phyloP scores from a whole-genome alignment of 2,329 filamentous ascomycete genomes.

The Verticillium albo-atrum region DNA sequence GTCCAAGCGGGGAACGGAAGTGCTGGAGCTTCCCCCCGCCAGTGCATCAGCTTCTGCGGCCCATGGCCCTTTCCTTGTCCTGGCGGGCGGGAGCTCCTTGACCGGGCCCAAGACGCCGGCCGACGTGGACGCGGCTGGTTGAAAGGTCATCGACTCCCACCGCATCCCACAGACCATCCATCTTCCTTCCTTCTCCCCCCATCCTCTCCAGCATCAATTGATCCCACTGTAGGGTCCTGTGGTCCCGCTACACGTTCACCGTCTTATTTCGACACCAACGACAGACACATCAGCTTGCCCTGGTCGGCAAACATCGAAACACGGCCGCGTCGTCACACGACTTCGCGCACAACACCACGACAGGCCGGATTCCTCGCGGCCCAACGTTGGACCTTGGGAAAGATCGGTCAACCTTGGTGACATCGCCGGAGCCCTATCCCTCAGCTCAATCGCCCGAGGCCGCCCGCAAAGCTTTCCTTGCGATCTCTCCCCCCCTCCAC shows the following conservation, averaged over 20 bases:
- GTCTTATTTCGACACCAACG: background rate
- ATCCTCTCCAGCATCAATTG: background rate
- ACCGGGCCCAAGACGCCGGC: background rate
- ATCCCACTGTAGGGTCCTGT: background rate
- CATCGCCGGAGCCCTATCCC: background rate
- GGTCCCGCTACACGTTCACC: background rate
- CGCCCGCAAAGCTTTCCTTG: background rate
- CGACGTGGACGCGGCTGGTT: background rate
- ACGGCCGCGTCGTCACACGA: background rate
- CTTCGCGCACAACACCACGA: background rate
- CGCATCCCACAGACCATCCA: background rate
- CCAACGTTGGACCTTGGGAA: background rate
- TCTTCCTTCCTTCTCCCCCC: background rate
- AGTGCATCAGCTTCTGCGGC: conserved; percentile 6
- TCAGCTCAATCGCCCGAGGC: background rate
- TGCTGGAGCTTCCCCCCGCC: background rate
- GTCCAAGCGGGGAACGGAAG: conserved; percentile 3
- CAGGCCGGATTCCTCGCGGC: background rate
- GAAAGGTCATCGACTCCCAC: background rate
- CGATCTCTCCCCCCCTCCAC: background rate
- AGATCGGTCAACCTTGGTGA: background rate
- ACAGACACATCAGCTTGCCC: background rate
- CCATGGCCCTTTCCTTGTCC: background rate
- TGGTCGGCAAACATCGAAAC: background rate
- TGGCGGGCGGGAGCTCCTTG: background rate